Conservation (phyloP, 768 basidiomycete species). For the Collybiopsis confluens region DNA sequence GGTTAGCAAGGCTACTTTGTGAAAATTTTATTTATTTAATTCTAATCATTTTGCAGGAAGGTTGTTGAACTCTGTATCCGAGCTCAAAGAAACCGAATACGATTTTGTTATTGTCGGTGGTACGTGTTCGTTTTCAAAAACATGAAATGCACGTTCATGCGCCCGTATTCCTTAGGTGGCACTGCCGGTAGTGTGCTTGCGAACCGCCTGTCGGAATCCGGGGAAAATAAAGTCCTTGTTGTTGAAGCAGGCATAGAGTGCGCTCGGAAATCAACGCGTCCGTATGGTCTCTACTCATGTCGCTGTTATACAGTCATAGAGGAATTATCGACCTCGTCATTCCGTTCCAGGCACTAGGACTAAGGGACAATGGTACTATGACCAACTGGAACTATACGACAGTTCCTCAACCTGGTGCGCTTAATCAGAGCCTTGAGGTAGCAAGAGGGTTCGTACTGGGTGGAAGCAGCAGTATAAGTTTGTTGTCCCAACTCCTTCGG, state of each 20-base stretch:
- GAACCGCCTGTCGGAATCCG: constrained; percentile 35
- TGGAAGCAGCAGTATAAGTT: constrained; percentile 26
- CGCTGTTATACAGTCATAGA: constrained; percentile 16
- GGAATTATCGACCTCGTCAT: background rate
- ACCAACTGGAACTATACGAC: constrained; percentile 23
- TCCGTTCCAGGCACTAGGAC: background rate
- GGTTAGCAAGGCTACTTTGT: too few species aligned
- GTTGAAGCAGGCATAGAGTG: constrained; percentile 25
- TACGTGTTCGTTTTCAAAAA: too few species aligned
- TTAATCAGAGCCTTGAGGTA: constrained; percentile 18
- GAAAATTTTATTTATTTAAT: too few species aligned
- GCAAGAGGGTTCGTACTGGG: constrained; percentile 25
- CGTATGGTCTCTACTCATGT: constrained; percentile 1
- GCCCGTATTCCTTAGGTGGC: constrained; percentile 5
- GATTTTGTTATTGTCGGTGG: constrained; percentile 21
- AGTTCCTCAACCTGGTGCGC: constrained; percentile 19
- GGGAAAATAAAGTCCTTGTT: constrained; percentile 30
- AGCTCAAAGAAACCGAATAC: constrained; percentile 9
- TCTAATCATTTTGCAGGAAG: too few species aligned
- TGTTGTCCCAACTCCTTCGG: too few species aligned
- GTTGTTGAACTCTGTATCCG: too few species aligned
- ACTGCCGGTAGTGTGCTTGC: constrained; percentile 34
- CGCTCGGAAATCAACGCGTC: background rate
- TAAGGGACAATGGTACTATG: background rate
- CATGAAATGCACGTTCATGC: too few species aligned